These are phyloP conservation scores for Emergomyces orientalis DNA, from an alignment of 2,329 filamentous ascomycete genomes.

Conservation along the genomic window DNA sequence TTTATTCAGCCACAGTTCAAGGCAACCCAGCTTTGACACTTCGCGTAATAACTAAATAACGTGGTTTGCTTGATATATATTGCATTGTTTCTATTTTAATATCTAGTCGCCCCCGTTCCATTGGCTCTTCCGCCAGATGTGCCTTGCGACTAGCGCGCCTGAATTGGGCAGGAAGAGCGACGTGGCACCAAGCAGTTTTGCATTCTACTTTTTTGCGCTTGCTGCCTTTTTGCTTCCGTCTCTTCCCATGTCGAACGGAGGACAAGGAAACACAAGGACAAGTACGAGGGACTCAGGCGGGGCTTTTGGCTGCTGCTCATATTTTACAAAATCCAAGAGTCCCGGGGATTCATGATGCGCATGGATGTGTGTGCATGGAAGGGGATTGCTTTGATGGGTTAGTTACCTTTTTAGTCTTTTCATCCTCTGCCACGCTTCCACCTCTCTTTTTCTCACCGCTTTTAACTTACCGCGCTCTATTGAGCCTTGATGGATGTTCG, in stretches of 20 bases:
- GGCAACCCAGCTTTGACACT: background rate
- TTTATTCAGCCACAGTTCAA: slow-evolving; percentile 3
- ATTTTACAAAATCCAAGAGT: background rate
- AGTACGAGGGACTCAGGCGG: background rate
- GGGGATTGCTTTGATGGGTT: background rate
- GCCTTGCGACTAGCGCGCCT: background rate
- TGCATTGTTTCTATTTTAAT: background rate
- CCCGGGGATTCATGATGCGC: background rate
- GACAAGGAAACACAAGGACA: background rate
- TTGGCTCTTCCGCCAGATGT: background rate
- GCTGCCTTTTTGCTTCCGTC: background rate
- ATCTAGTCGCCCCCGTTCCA: background rate
- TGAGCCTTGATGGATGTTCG: background rate
- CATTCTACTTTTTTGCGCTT: background rate
- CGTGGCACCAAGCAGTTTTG: slow-evolving; percentile 10
- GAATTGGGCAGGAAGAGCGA: slow-evolving; percentile 9
- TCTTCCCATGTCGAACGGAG: background rate
- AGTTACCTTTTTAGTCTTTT: background rate
- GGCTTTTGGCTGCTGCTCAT: background rate
- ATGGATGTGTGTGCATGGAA: background rate
- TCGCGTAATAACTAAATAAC: background rate
- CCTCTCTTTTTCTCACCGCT: background rate
- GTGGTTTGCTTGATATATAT: background rate
- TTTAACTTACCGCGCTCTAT: background rate
- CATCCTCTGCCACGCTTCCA: background rate